Conservation (phyloP, 73 alveolate genomes). For the Vitrella brassicaformis region DNA sequence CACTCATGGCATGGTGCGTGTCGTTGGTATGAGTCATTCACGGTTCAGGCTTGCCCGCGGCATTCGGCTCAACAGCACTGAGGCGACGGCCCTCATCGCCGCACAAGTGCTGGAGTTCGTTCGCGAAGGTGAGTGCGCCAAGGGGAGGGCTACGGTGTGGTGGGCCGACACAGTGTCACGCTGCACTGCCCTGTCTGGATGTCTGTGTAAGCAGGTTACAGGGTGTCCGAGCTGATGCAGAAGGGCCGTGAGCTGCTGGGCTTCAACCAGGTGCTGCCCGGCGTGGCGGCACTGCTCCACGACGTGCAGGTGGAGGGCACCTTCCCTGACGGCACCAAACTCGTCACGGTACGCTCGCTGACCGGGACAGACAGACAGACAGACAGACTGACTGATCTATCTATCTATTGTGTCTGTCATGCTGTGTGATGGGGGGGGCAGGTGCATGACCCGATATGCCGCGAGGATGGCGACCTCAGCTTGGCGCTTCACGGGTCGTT, state of each 20-base stretch:
- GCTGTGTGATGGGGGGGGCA: too few relatives aligned
- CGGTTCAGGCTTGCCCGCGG: slow-evolving; percentile 34
- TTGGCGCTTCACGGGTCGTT: slow-evolving; percentile 24
- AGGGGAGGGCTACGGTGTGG: too few relatives aligned
- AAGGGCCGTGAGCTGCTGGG: slow-evolving; percentile 29
- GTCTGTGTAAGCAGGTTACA: too few relatives aligned
- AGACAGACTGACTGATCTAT: too few relatives aligned
- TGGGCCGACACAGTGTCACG: too few relatives aligned
- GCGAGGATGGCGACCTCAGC: slow-evolving; percentile 17
- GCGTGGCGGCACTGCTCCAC: slow-evolving; percentile 20
- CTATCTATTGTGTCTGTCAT: too few relatives aligned
- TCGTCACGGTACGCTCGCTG: too few relatives aligned
- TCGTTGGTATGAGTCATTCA: too few relatives aligned
- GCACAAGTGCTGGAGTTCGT: slow-evolving; percentile 26
- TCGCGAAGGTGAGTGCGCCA: slow-evolving; percentile 26
- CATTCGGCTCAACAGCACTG: slow-evolving; percentile 22
- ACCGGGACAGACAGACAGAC: too few relatives aligned
- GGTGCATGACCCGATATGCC: slow-evolving; percentile 30
- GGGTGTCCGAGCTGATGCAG: slow-evolving; percentile 30
- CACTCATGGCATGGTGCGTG: too few relatives aligned
- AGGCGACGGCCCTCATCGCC: slow-evolving; percentile 18
- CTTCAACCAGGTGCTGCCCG: slow-evolving; percentile 32
- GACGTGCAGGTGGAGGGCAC: slow-evolving; percentile 37
- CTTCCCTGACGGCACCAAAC: slow-evolving; percentile 36
- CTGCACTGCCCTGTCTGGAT: too few relatives aligned